A percentile compares a stretch with the other conserved stretches of the same genome.
Evolutionary conservation across 306 rosid genomes (phyloP).

Genomic region (Acacia acuminata): DNA sequence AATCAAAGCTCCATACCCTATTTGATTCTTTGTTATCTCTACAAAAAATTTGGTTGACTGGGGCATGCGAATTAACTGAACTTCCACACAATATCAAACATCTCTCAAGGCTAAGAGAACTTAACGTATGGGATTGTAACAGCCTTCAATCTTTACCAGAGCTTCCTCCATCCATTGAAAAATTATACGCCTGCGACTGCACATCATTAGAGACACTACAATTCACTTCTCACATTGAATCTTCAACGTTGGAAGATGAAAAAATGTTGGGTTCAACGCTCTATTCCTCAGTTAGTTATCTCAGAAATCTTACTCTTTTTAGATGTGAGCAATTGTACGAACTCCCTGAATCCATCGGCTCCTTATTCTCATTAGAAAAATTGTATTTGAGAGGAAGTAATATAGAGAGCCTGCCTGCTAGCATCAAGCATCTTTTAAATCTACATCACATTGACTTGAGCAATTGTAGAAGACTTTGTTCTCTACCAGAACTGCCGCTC

Average conservation of each 20-base stretch:
- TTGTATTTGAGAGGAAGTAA: background rate
- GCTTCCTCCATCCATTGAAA: slow-evolving; percentile 20
- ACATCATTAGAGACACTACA: background rate
- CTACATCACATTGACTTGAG: accelerated
- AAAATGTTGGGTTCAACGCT: background rate
- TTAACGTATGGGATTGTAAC: accelerated
- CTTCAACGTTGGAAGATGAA: background rate
- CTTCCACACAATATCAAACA: background rate
- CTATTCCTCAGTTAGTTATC: background rate
- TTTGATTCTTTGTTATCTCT: background rate
- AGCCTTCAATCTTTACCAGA: slow-evolving; percentile 26
- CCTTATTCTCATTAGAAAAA: background rate
- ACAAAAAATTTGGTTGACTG: background rate
- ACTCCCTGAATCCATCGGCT: too few species aligned
- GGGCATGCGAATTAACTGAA: background rate
- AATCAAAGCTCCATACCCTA: background rate
- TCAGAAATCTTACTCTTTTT: too few species aligned
- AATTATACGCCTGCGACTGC: slow-evolving; percentile 4
- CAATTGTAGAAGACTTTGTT: background rate
- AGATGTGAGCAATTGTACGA: too few species aligned
- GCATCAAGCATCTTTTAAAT: background rate
- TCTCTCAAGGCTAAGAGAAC: too few species aligned
- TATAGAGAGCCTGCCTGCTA: background rate
- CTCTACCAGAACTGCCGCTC: background rate
- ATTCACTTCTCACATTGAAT: background rate